These are phyloP conservation scores for Heterobasidion annosum DNA, from an alignment of 1,284 basidiomycete species.

Conservation along the genomic window DNA sequence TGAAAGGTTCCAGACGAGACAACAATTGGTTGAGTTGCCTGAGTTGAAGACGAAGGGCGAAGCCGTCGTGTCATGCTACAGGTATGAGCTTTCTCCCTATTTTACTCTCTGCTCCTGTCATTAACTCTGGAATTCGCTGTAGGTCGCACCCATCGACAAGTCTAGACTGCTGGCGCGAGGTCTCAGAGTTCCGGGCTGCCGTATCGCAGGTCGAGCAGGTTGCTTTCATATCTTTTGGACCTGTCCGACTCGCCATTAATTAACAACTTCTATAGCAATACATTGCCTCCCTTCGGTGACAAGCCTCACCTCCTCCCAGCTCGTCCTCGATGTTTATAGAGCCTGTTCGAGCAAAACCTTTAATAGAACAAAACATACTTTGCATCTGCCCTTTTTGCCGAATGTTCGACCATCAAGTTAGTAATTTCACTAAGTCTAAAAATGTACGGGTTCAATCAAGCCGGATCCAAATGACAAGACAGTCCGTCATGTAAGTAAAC, in stretches of 20 bases:
- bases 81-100: constrained; percentile 33
- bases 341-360: too few species aligned
- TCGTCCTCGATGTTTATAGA: too few species aligned
- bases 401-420: too few species aligned
- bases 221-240: constrained; percentile 1
- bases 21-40: constrained; percentile 44
- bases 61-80: constrained; percentile 65
- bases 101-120: neutral
- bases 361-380: too few species aligned
- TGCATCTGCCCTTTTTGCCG: too few species aligned
- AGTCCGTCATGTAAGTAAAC: too few species aligned
- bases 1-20: constrained; percentile 59
- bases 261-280: neutral
- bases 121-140: neutral
- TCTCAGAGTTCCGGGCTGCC: constrained; percentile 62
- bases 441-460: too few species aligned
- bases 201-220: constrained; percentile 63
- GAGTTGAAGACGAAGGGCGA: constrained; percentile 49
- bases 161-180: constrained; percentile 73
- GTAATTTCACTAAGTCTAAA: too few species aligned
- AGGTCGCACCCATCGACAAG: constrained; percentile 54
- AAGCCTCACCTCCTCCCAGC: too few species aligned
- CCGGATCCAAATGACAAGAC: too few species aligned
- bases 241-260: neutral
- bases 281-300: neutral